These are phyloP conservation scores for Vitis hybrid DNA, from an alignment of 177 flowering plant genomes.

Conservation along the genomic window DNA sequence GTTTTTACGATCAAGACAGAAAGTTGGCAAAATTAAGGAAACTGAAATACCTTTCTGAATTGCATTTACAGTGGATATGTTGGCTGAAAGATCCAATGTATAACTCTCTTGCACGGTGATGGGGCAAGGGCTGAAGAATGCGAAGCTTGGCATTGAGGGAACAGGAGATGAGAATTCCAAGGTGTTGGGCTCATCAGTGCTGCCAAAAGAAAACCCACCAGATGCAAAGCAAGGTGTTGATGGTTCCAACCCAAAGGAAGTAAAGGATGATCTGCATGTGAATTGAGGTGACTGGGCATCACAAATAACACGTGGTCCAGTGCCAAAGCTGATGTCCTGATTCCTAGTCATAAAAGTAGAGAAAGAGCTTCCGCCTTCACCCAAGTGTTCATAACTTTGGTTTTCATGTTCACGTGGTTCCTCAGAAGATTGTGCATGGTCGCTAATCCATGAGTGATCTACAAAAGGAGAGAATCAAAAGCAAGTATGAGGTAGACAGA, in stretches of 20 bases:
- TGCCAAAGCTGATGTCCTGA: slow-evolving; percentile 63
- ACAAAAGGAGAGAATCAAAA: slow-evolving; percentile 10
- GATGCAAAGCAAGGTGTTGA: slow-evolving; percentile 35
- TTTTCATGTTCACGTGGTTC: slow-evolving; percentile 12
- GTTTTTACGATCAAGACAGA: not conserved
- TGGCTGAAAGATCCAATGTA: slow-evolving; percentile 17
- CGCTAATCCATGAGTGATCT: slow-evolving; percentile 71
- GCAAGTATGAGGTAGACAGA: not conserved
- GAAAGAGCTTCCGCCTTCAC: slow-evolving; percentile 25
- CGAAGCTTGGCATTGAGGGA: slow-evolving; percentile 66
- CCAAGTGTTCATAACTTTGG: slow-evolving; percentile 22
- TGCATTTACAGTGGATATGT: slow-evolving; percentile 19
- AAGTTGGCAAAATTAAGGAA: not conserved
- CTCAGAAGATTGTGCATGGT: slow-evolving; percentile 15
- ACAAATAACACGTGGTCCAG: slow-evolving; percentile 31
- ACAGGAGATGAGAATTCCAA: slow-evolving; percentile 47
- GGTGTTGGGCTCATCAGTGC: slow-evolving; percentile 32
- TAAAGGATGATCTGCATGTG: slow-evolving; percentile 77
- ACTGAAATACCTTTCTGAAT: slow-evolving; percentile 40
- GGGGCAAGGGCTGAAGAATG: slow-evolving; percentile 53
- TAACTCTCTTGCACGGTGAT: slow-evolving; percentile 30
- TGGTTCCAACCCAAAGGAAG: slow-evolving; percentile 48
- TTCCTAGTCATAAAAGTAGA: slow-evolving; percentile 38
- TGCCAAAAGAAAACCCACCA: slow-evolving; percentile 59
- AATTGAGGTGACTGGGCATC: slow-evolving; percentile 53